These are phyloP conservation scores for Coprinellus micaceus DNA, from an alignment of 768 basidiomycete genomes.

Conservation along the genomic window DNA sequence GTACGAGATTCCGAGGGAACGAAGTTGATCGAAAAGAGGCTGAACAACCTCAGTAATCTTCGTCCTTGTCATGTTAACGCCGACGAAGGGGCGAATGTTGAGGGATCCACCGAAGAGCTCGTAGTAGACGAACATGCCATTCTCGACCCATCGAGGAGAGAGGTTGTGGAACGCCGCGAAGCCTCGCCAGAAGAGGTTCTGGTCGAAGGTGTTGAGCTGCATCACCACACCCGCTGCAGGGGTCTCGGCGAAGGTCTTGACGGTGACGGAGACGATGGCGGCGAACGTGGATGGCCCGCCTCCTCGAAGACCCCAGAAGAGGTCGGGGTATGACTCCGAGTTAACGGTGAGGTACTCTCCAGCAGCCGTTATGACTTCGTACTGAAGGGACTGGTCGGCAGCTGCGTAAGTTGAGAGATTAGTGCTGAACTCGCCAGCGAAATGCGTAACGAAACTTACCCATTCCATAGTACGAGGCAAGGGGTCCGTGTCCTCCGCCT, in stretches of 20 bases:
- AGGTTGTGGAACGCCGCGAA: conserved; percentile 13
- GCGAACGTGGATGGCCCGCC: conserved; percentile 27
- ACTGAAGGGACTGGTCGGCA: conserved; percentile 29
- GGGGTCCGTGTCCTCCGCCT: conserved; percentile 32
- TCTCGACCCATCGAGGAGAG: conserved; percentile 12
- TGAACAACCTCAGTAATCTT: conserved; percentile 13
- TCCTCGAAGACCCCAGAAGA: conserved; percentile 44
- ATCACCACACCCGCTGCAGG: conserved; percentile 14
- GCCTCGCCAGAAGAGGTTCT: conserved; percentile 5
- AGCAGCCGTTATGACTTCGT: conserved; percentile 40
- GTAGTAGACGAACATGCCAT: conserved; percentile 13
- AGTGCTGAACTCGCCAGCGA: no score
- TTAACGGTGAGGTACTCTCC: conserved; percentile 36
- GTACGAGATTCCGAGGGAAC: neutral
- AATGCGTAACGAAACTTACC: conserved; percentile 1
- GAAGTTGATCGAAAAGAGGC: conserved; percentile 8
- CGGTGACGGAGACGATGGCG: conserved; percentile 12
- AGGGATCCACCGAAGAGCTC: conserved; percentile 7
- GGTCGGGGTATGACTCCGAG: conserved; percentile 35
- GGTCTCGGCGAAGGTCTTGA: conserved; percentile 15
- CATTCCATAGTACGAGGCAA: conserved; percentile 19
- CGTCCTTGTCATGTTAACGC: conserved; percentile 11
- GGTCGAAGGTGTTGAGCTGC: conserved; percentile 8
- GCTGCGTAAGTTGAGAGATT: neutral
- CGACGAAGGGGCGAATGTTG: conserved; percentile 14